Evolutionary conservation across 345 rosid genomes (phyloP).

Genomic region (Lepidium africanum): DNA sequence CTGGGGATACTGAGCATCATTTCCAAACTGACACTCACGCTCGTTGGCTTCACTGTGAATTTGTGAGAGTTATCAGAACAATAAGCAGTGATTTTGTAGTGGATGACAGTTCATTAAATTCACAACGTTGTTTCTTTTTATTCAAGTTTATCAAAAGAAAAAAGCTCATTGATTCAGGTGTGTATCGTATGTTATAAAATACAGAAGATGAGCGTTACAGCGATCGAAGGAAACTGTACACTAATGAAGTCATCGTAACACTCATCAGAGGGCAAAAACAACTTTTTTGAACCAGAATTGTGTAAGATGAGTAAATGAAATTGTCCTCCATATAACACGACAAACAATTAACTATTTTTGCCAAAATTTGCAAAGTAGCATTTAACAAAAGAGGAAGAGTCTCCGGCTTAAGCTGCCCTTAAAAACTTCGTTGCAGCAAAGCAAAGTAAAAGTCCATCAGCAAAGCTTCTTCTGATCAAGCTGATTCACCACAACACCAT

Average conservation of each 20-base stretch:
- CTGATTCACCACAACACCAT: constrained; percentile 16
- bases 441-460: neutral
- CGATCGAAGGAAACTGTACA: neutral
- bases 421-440: constrained; percentile 24
- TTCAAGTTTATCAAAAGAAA: neutral
- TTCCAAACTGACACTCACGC: neutral
- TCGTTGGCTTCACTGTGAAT: neutral
- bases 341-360: constrained; percentile 9
- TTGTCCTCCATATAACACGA: neutral
- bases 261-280: neutral
- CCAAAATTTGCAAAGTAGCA: constrained; percentile 26
- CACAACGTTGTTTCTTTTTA: neutral
- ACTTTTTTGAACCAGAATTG: neutral
- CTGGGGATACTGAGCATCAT: neutral
- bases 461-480: constrained; percentile 28
- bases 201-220: neutral
- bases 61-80: neutral
- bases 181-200: neutral
- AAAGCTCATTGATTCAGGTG: neutral
- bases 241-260: neutral
- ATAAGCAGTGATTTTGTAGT: neutral
- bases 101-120: neutral
- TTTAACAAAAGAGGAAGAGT: constrained; percentile 21
- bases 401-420: constrained; percentile 24
- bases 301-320: neutral